Evolutionary conservation across 352 stramenopile species (phyloP).

Genomic region (Phytophthora parvispora): DNA sequence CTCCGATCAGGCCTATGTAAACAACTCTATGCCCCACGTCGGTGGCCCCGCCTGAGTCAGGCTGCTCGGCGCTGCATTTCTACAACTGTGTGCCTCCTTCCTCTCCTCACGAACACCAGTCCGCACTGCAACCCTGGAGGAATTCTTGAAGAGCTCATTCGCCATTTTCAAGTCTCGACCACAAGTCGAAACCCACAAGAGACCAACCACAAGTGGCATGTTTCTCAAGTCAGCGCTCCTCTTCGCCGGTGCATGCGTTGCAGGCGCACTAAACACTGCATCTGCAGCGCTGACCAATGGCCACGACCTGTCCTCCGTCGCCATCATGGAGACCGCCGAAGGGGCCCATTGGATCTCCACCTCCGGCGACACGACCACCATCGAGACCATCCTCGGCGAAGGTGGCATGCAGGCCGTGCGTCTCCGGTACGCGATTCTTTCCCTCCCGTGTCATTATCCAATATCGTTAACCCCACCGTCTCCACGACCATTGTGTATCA

Average conservation of each 20-base stretch:
- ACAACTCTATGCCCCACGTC: not conserved
- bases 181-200: not conserved
- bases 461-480: not conserved
- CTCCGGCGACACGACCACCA: slow-evolving; percentile 20
- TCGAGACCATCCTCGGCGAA: slow-evolving; percentile 34
- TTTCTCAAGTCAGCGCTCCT: not conserved
- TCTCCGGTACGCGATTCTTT: slow-evolving; percentile 17
- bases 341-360: slow-evolving; percentile 36
- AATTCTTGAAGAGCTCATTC: not conserved
- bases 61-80: not conserved
- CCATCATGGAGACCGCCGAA: slow-evolving; percentile 34
- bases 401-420: slow-evolving; percentile 34
- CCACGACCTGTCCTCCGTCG: slow-evolving; percentile 37
- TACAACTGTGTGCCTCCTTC: not conserved
- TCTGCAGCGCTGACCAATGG: slow-evolving; percentile 25
- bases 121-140: not conserved
- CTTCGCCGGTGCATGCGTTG: not conserved
- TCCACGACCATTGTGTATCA: not conserved
- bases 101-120: not conserved
- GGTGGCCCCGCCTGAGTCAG: not conserved
- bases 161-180: not conserved
- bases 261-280: not conserved
- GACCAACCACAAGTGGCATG: not conserved
- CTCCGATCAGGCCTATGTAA: not conserved
- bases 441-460: too few species aligned